Conservation (phyloP, 257 asterid genomes). For the Nicotiana tabacum region DNA sequence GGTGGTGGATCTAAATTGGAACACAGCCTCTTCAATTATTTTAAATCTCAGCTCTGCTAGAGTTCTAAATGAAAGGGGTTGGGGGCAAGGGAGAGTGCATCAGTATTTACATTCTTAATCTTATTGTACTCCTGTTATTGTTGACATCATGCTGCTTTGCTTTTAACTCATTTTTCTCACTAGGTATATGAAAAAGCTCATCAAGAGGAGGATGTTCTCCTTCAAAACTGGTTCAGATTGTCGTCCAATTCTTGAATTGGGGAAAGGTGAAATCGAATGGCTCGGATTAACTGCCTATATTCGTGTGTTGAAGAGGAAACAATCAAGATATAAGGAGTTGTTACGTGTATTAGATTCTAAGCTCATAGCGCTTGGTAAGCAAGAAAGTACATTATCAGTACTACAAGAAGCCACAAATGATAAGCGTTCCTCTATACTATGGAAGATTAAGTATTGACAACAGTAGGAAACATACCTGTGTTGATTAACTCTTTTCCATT, state of each 20-base stretch:
- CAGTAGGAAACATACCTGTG: neutral
- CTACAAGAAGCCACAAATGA: slow-evolving; percentile 61
- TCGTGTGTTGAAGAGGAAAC: slow-evolving; percentile 58
- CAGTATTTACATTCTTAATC: neutral
- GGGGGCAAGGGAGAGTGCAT: neutral
- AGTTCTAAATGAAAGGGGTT: neutral
- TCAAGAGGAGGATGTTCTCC: slow-evolving; percentile 48
- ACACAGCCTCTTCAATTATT: neutral
- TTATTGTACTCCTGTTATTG: neutral
- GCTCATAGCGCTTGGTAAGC: slow-evolving; percentile 36
- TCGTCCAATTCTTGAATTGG: slow-evolving; percentile 54
- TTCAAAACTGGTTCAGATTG: slow-evolving; percentile 22
- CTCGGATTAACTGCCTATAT: slow-evolving; percentile 66
- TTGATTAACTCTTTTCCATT: neutral
- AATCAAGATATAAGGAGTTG: slow-evolving; percentile 45
- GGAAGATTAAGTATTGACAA: slow-evolving; percentile 61
- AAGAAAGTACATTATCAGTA: slow-evolving; percentile 33
- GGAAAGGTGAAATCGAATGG: slow-evolving; percentile 51
- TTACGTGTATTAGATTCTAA: slow-evolving; percentile 31
- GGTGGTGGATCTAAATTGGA: neutral
- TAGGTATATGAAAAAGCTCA: slow-evolving; percentile 69
- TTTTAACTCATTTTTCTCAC: neutral
- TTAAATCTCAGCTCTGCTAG: neutral
- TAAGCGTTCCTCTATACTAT: slow-evolving; percentile 49
- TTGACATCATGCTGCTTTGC: neutral